These are phyloP conservation scores for Mariannaea elegans DNA, from an alignment of 2,329 filamentous ascomycete genomes.

Conservation along the genomic window DNA sequence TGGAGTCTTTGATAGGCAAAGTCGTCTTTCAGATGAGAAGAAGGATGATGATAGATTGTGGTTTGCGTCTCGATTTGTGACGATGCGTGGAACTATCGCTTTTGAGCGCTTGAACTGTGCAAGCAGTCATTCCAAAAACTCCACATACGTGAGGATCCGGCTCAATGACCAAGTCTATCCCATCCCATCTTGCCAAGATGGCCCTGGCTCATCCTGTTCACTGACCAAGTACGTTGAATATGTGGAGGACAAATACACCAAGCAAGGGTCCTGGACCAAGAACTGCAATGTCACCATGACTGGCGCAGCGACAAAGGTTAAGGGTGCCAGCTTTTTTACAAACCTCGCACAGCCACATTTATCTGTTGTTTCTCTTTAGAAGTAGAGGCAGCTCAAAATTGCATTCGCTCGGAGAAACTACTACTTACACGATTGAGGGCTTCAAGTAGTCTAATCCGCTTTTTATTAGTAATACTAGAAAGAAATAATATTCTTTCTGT, in stretches of 20 bases:
- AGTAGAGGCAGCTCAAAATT: no score
- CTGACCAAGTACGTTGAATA: conserved; percentile 55
- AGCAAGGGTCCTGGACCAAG: conserved; percentile 59
- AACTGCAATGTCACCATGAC: conserved; percentile 57
- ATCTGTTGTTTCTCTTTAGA: conserved; percentile 26
- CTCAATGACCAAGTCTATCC: conserved; percentile 71
- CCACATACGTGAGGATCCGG: conserved; percentile 63
- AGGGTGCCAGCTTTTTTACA: conserved; percentile 60
- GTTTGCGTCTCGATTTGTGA: conserved; percentile 63
- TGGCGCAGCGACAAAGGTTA: conserved; percentile 50
- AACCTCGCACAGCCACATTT: conserved; percentile 53
- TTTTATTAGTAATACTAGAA: no score
- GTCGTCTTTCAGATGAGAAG: conserved; percentile 55
- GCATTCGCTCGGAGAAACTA: no score
- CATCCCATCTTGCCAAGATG: conserved; percentile 61
- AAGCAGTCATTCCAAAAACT: conserved; percentile 35
- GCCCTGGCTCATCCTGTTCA: conserved; percentile 63
- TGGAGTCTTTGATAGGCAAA: conserved; percentile 68
- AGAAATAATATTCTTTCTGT: no score
- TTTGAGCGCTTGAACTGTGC: conserved; percentile 70
- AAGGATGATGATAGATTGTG: conserved; percentile 61
- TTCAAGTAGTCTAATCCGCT: no score
- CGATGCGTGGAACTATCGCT: conserved; percentile 72
- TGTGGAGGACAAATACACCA: conserved; percentile 36
- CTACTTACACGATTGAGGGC: no score